Base-by-base conservation (phyloP, 768 basidiomycete genomes). In the Hericium erinaceus region DNA sequence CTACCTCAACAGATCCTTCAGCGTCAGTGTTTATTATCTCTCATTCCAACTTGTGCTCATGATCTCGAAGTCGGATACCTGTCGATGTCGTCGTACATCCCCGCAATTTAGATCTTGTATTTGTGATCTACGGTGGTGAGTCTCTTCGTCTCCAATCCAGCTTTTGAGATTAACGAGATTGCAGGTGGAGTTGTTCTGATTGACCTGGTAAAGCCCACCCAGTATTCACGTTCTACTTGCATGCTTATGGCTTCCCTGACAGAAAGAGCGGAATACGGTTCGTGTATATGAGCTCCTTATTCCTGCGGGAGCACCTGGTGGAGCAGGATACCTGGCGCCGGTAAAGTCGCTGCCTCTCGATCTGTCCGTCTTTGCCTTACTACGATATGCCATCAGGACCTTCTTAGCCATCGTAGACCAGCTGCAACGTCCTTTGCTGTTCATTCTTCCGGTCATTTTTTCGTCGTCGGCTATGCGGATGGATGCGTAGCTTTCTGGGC, bases 401-500 rank as follows among this genome's bases (percentile, higher is more conserved):
- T 92, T n/a, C 76, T 92, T 50, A 80, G 75, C 0, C 86, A 86
- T 67, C 80, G 92, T 0, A 75, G 80, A 41, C 81, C 85, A 1
- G 72, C 76, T n/a, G 87, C 89, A 7, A 91, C 87, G 0, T 80
- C 82, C 28, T 61, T 93, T 4, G 75, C 85, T 3, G 75, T 92
- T 61, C 84, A 93, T 67, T 89, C 91, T 5, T 73, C 85, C 39
- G 87, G 75, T 0, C 84, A 91, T 58, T 76, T 91, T 59, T 86
- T 95, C 59, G 89, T 81, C 20, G 85, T 82, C 12, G 92, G 93
- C 0, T 80, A 94, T 65, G 75, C 81, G 16, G 93, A 95, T 68
- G 92, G 93, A 8, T 84, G 81, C 53, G 78, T 95, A 37, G 81
- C 85, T 4, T 89, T 94, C 67, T 93, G 91, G 86, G 84, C 88